Conservation (phyloP, 305 asterid genomes). For the Fraxinus ornus region DNA sequence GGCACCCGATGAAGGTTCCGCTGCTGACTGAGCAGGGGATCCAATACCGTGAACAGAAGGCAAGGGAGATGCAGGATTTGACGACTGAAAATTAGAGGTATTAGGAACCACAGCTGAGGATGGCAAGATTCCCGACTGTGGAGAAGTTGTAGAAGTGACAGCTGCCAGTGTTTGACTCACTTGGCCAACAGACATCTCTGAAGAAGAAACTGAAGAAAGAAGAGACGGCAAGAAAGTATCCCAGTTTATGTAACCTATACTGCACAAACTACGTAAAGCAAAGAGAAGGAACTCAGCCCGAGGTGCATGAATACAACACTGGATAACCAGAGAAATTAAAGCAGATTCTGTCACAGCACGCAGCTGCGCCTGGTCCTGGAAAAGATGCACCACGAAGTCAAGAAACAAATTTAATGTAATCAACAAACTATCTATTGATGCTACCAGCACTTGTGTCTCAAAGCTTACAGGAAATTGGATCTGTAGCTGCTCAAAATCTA, state of each 20-base stretch:
- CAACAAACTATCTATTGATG: slow-evolving; percentile 15
- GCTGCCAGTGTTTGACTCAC: slow-evolving; percentile 56
- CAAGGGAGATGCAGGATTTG: slow-evolving; percentile 88
- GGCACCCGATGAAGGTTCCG: slow-evolving; percentile 69
- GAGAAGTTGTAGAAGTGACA: slow-evolving; percentile 54
- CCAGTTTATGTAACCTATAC: slow-evolving; percentile 79
- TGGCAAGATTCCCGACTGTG: slow-evolving; percentile 69
- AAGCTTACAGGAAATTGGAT: slow-evolving; percentile 66
- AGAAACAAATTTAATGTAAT: slow-evolving; percentile 9
- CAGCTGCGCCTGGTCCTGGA: slow-evolving; percentile 87
- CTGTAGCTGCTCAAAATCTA: slow-evolving; percentile 84
- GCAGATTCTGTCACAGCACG: slow-evolving; percentile 77
- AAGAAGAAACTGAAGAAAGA: slow-evolving; percentile 82
- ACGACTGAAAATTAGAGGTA: slow-evolving; percentile 60
- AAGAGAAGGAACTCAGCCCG: slow-evolving; percentile 91
- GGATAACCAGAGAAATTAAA: slow-evolving; percentile 73
- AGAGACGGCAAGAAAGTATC: slow-evolving; percentile 88
- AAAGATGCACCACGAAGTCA: slow-evolving; percentile 18
- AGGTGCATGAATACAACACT: slow-evolving; percentile 92
- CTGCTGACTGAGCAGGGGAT: slow-evolving; percentile 78
- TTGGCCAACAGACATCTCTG: slow-evolving; percentile 72
- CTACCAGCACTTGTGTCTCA: slow-evolving; percentile 12
- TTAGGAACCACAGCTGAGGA: slow-evolving; percentile 50
- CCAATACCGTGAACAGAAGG: slow-evolving; percentile 82
- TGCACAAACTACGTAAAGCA: slow-evolving; percentile 74